These are phyloP conservation scores for Phylloporus sp. DNA, from an alignment of 768 basidiomycete genomes.

Conservation along the genomic window DNA sequence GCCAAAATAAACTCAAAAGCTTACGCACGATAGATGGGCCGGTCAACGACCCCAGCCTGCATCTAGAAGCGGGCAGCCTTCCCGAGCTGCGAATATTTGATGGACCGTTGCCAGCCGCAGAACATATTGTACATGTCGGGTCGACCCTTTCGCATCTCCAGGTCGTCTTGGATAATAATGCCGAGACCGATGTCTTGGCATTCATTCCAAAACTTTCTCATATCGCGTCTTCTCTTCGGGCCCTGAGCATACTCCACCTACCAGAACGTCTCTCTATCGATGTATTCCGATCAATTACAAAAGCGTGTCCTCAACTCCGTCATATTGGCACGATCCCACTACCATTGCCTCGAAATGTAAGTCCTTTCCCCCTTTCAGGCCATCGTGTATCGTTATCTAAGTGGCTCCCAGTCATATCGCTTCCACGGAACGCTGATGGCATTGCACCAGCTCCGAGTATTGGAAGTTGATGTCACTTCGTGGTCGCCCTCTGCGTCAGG, in stretches of 20 bases:
- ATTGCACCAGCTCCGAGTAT: conserved; percentile 31
- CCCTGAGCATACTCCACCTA: conserved; percentile 34
- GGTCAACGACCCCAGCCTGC: conserved; percentile 16
- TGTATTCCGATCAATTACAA: conserved; percentile 31
- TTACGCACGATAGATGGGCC: conserved; percentile 34
- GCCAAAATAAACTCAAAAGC: conserved; percentile 39
- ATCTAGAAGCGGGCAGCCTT: conserved; percentile 33
- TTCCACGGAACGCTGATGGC: conserved; percentile 34
- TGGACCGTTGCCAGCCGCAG: conserved; percentile 40
- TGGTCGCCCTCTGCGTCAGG: conserved; percentile 34
- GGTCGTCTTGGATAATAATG: conserved; percentile 38
- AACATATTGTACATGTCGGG: conserved; percentile 34
- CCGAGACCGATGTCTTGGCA: conserved; percentile 26
- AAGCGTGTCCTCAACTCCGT: conserved; percentile 32
- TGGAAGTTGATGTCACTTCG: conserved; percentile 36
- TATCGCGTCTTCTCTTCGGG: conserved; percentile 32
- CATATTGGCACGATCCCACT: conserved; percentile 38
- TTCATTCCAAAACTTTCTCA: conserved; percentile 32
- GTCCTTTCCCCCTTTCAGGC: conserved; percentile 10
- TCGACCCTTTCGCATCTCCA: conserved; percentile 45
- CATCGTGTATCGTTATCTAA: conserved; percentile 19
- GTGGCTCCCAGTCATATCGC: conserved; percentile 26
- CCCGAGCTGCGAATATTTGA: conserved; percentile 43
- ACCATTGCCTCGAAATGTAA: conserved; percentile 36
- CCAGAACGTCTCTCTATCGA: conserved; percentile 31